phyloP scores from a whole-genome alignment of 2,329 filamentous ascomycete genomes.

The Paracorniculantispora psalliotae region DNA sequence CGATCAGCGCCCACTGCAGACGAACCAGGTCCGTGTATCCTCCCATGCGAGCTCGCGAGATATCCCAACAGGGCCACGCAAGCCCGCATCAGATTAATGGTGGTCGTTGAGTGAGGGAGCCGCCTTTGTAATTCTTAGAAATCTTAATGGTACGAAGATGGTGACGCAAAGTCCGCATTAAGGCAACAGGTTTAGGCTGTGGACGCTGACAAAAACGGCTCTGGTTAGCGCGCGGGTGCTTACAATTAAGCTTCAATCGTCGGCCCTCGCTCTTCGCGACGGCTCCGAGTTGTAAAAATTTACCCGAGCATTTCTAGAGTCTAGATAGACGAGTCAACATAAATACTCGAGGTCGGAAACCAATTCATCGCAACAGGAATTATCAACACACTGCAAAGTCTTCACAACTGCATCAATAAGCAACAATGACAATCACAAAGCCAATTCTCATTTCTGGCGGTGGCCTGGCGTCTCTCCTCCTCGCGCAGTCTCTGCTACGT shows the following conservation, averaged over 20 bases:
- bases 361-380: not conserved
- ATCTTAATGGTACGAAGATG: not conserved
- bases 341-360: not conserved
- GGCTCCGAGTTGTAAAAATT: not conserved
- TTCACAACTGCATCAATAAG: not conserved
- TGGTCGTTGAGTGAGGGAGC: not conserved
- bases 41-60: not conserved
- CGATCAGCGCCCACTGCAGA: not conserved
- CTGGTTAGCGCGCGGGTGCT: conserved; percentile 5
- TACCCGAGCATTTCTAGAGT: not conserved
- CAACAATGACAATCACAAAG: conserved; percentile 17
- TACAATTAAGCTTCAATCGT: conserved; percentile 5
- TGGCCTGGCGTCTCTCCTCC: conserved; percentile 38
- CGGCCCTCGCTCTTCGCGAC: not conserved
- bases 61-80: not conserved
- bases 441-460: conserved; percentile 41
- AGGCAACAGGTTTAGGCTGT: not conserved
- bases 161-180: not conserved
- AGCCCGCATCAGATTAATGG: not conserved
- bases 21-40: not conserved
- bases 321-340: not conserved
- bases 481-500: conserved; percentile 38
- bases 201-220: not conserved
- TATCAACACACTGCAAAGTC: not conserved
- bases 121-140: not conserved